Evolutionary conservation across 495 filamentous ascomycete genomes (phyloP).

Genomic region (Penicillium daleae): DNA sequence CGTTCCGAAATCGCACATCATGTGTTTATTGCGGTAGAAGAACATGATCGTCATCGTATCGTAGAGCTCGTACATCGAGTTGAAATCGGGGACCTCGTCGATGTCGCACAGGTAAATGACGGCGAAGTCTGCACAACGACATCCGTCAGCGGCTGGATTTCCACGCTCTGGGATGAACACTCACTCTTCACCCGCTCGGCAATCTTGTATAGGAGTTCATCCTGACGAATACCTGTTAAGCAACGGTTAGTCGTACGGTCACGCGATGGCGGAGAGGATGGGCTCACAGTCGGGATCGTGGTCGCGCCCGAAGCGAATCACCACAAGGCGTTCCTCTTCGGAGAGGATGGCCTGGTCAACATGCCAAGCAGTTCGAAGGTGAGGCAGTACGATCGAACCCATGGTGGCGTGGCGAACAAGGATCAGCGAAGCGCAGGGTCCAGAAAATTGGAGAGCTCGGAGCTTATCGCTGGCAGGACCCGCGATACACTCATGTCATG

Average conservation of each 20-base stretch:
- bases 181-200: slow-evolving; percentile 52
- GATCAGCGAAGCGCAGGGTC: background rate
- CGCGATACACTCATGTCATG: slow-evolving; percentile 26
- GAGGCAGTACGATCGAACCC: slow-evolving; percentile 92
- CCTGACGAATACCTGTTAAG: slow-evolving; percentile 75
- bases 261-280: background rate
- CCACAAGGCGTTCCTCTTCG: slow-evolving; percentile 94
- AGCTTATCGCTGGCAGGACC: slow-evolving; percentile 30
- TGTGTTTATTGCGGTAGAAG: slow-evolving; percentile 98
- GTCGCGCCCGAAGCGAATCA: slow-evolving; percentile 89
- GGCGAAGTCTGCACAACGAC: slow-evolving; percentile 52
- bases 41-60: slow-evolving; percentile 78
- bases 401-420: slow-evolving; percentile 48
- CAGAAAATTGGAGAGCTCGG: slow-evolving; percentile 18
- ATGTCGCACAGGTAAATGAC: slow-evolving; percentile 97
- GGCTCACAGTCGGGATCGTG: slow-evolving; percentile 63
- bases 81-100: slow-evolving; percentile 96
- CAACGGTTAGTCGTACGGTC: slow-evolving; percentile 22
- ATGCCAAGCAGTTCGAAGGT: slow-evolving; percentile 92
- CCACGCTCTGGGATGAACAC: slow-evolving; percentile 7
- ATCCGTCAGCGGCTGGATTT: slow-evolving; percentile 1
- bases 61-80: slow-evolving; percentile 86
- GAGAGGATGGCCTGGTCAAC: slow-evolving; percentile 92
- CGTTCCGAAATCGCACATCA: slow-evolving; percentile 97
- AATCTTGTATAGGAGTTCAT: slow-evolving; percentile 86